Evolutionary conservation across 495 filamentous ascomycete genomes (phyloP).

Genomic region (Xylaria scruposa): DNA sequence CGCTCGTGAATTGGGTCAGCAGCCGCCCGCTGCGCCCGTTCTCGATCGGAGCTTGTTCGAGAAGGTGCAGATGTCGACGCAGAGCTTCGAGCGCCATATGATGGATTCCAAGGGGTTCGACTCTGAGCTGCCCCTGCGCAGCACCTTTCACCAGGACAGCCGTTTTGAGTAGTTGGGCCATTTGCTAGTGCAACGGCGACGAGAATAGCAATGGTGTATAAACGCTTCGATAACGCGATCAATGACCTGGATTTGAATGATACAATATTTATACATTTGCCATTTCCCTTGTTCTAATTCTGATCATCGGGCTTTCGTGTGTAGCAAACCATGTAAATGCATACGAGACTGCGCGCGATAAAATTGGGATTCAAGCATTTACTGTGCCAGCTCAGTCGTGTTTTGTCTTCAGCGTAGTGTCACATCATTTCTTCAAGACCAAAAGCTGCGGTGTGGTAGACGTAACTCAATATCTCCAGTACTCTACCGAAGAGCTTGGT

Average conservation of each 20-base stretch:
- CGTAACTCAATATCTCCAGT: background rate
- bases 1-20: constrained; percentile 38
- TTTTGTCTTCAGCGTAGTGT: background rate
- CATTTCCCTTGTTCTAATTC: background rate
- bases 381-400: background rate
- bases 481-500: background rate
- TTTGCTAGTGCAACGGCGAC: background rate
- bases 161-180: constrained; percentile 22
- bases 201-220: background rate
- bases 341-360: background rate
- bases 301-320: background rate
- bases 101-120: constrained; percentile 28
- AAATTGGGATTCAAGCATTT: background rate
- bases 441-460: background rate
- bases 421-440: background rate
- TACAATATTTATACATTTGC: background rate
- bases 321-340: background rate
- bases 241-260: background rate
- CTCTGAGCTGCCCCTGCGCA: constrained; percentile 27
- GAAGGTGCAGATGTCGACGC: constrained; percentile 46
- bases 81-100: constrained; percentile 36
- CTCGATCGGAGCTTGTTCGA: constrained; percentile 41
- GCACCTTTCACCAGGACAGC: constrained; percentile 25
- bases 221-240: background rate
- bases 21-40: constrained; percentile 36